Base-by-base conservation (phyloP, 2,329 filamentous ascomycete genomes). In the Penicillium sp. region DNA sequence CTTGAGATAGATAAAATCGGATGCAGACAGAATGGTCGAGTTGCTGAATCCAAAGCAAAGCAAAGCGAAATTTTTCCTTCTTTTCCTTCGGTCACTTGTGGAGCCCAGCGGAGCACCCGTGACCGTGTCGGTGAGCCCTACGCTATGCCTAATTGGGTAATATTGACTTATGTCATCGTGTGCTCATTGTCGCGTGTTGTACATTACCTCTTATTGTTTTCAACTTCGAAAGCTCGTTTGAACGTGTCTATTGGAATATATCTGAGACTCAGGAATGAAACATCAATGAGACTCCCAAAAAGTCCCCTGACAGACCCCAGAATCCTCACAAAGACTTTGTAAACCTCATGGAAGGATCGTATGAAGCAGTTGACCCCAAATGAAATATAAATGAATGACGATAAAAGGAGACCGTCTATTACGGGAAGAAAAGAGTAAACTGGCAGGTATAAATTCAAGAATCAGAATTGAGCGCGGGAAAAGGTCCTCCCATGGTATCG, bases 41-140 rank as follows among this genome's bases (percentile, higher is more conserved):
- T 43, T 44, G 51, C 53, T 51, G 51, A 19, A 52, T 54, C 33
- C 21, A 44, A 43, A 60, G 43, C 35, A 57, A 50, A 21, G 27
- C 29, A 58, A 21, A 49, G 52, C 39, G 60, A 65, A 66, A 60
- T 61, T 63, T 65, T 66, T 66, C 57, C 57, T 59, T 57, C 55
- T 35, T 53, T 45, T 53, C 50, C 39, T 51, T 43, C 47, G 12
- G 39, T 49, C 48, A 49, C 53, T 63, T 63, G 65, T 67, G 65
- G 65, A 61, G 65, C 64, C 55, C 41, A 35, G 64, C 61, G 65
- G 64, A 66, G 59, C 59, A 57, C 65, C 60, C 65, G 65, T 66
- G 65, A 67, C 63, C 55, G 55, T 49, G 57, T 55, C 61, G 61
- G 61, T 62, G 55, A 57, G 49, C 41, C 38, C 41, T 25, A 52